Conservation (phyloP, 2,329 filamentous ascomycete species). For the Botrytis deweyae region DNA sequence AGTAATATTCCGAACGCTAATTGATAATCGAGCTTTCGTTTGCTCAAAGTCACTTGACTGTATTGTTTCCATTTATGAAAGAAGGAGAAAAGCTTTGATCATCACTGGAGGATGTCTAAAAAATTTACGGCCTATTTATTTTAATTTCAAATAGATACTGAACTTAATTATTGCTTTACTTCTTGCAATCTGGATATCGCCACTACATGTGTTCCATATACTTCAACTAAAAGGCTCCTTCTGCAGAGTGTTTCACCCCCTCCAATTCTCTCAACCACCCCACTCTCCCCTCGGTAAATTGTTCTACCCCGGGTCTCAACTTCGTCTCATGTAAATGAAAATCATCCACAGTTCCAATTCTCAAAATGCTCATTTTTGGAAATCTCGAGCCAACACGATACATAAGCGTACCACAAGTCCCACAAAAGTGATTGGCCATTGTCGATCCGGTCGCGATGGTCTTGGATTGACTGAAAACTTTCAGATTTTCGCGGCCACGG, state of each 20-base stretch:
- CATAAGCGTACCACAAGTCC: conserved; percentile 59
- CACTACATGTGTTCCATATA: background rate
- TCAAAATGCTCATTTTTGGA: conserved; percentile 49
- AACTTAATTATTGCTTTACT: background rate
- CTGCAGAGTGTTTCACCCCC: conserved; percentile 39
- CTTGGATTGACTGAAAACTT: conserved; percentile 45
- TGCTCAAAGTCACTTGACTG: background rate
- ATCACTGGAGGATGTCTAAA: background rate
- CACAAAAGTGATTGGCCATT: conserved; percentile 65
- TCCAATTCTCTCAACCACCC: conserved; percentile 47
- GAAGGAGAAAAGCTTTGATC: too few relatives aligned
- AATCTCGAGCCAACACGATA: conserved; percentile 50
- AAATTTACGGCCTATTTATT: background rate
- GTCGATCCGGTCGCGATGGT: conserved; percentile 48
- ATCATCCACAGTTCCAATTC: conserved; percentile 63
- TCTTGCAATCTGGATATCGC: background rate
- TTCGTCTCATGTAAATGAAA: conserved; percentile 56
- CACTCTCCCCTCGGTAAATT: conserved; percentile 53
- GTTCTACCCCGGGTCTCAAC: conserved; percentile 53
- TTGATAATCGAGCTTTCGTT: background rate
- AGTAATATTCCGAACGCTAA: conserved; percentile 21
- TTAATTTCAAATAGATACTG: background rate
- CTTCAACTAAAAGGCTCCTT: background rate
- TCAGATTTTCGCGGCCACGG: conserved; percentile 53
- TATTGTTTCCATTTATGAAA: background rate